These are phyloP conservation scores for Apocynum venetum DNA, from an alignment of 257 asterid species.

Conservation along the genomic window DNA sequence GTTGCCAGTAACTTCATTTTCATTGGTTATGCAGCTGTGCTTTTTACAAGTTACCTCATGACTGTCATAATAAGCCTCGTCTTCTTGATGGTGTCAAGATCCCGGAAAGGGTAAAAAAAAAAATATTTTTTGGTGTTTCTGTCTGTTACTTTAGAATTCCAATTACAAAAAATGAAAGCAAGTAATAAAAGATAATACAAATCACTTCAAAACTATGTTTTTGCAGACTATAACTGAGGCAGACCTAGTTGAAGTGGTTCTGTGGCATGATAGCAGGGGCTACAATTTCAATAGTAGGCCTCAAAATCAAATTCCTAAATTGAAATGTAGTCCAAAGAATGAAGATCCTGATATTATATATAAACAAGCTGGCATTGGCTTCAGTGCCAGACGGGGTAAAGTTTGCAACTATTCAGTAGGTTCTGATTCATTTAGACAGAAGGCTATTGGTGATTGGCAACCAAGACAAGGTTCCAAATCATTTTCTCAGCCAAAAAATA, in stretches of 20 bases:
- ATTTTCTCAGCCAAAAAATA: neutral
- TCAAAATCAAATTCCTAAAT: neutral
- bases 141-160: no score
- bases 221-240: slow-evolving; percentile 11
- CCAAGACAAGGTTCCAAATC: neutral
- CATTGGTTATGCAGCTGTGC: slow-evolving; percentile 5
- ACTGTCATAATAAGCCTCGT: neutral
- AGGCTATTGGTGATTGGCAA: neutral
- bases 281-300: neutral
- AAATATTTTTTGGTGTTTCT: no score
- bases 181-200: no score
- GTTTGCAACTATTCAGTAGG: neutral
- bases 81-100: slow-evolving; percentile 15
- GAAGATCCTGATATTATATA: neutral
- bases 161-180: no score
- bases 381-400: slow-evolving; percentile 16
- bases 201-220: neutral
- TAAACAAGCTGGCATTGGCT: slow-evolving; percentile 7
- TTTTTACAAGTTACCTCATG: slow-evolving; percentile 6
- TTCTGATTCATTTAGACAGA: neutral
- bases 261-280: slow-evolving; percentile 18
- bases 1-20: neutral
- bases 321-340: neutral
- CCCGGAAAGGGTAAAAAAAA: slow-evolving; percentile 12
- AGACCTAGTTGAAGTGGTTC: neutral